Evolutionary conservation across 179 eudicot species (phyloP).

Genomic region (Silene noctiflora): DNA sequence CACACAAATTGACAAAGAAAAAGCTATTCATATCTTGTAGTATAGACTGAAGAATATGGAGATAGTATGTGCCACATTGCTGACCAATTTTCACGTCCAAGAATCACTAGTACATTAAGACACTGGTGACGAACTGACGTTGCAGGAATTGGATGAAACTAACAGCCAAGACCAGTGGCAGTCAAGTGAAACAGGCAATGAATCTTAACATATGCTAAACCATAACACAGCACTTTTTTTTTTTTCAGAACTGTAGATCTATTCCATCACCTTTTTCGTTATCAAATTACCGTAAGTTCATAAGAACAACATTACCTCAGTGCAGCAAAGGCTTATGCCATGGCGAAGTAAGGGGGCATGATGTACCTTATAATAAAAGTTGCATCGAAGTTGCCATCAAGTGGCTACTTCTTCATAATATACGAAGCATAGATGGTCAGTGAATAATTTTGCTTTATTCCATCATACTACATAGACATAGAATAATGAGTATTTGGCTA

Average conservation of each 20-base stretch:
- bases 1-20: background rate
- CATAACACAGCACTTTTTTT: background rate
- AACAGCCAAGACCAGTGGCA: background rate
- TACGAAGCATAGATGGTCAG: too few relatives aligned
- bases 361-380: too few relatives aligned
- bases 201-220: background rate
- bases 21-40: background rate
- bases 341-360: too few relatives aligned
- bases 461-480: too few relatives aligned
- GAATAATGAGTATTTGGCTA: too few relatives aligned
- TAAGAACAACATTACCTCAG: too few relatives aligned
- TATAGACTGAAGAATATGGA: background rate
- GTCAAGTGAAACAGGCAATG: background rate
- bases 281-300: too few relatives aligned
- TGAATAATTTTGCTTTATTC: too few relatives aligned
- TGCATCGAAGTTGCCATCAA: too few relatives aligned
- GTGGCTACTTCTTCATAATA: too few relatives aligned
- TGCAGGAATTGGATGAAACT: slow-evolving; percentile 2
- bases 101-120: background rate
- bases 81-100: background rate
- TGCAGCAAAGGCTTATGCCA: too few relatives aligned
- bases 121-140: background rate
- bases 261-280: too few relatives aligned
- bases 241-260: background rate
- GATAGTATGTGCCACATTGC: background rate